Evolutionary conservation across 306 rosid genomes (phyloP), one percentile per base, ranked within the genome.

Genomic region (Gillenia trifoliata): DNA sequence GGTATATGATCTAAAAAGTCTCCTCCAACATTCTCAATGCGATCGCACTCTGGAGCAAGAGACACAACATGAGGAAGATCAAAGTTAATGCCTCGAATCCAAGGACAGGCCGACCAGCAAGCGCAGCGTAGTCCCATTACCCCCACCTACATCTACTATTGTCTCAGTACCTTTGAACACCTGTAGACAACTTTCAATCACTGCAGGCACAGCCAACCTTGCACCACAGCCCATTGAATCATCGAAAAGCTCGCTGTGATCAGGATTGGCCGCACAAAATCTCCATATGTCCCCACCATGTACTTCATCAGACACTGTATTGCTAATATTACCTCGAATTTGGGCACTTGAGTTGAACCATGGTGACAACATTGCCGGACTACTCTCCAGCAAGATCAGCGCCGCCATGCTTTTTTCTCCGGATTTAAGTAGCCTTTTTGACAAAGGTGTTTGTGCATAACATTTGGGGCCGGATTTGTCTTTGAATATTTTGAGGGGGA

Each of bases 141-240:
- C 98, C 0, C 91, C 97, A 3, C 97, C 98, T 1, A 89, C 97
- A 55, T 93, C 96, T 7, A 93, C 97, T 50, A 93, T 49, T 5
- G 78, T 77, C 1, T 5, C 10, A 28, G 89, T 0, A 8, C 93
- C 97, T 25, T 77, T 55, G 54, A 91, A 86, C 2, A 60, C 69
- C 68, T 87, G 86, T 16, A 31, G 4, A 69, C 91, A 89, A 23
- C 73, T 76, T 8, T 71, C 70, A 61, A 85, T 6, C 4, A 89
- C 56, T 0, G 77, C 75, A 1, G 81, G 78, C 82, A 93, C 68
- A 3, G 7, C 26, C 26, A 75, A 1, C 64, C 73, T 80, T 8
- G 92, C 81, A 70, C 56, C 79, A 61, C 90, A 85, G 2, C 92
- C 93, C 96, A 91, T 85, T 4, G 90, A 93, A 29, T 89, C 93